phyloP scores from a whole-genome alignment of 2,329 filamentous ascomycete genomes.

The Monilinia laxa region DNA sequence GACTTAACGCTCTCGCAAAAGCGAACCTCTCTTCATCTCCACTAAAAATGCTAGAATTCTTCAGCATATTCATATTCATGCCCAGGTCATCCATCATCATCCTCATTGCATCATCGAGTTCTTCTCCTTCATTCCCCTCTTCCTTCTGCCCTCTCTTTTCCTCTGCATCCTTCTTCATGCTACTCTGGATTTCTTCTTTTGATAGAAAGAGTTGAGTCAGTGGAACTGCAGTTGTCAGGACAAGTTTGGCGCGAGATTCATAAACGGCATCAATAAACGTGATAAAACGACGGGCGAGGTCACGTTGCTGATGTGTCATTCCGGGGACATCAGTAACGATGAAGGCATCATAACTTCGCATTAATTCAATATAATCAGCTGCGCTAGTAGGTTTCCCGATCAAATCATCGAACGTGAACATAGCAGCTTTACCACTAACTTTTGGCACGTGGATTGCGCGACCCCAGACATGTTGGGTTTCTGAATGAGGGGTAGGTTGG shows the following conservation, averaged over 20 bases:
- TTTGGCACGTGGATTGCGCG: conserved; percentile 83
- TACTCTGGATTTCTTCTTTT: conserved; percentile 63
- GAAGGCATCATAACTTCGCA: conserved; percentile 87
- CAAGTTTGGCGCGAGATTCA: conserved; percentile 87
- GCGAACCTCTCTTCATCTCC: conserved; percentile 97
- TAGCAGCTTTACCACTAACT: conserved; percentile 83
- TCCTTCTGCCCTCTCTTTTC: conserved; percentile 45
- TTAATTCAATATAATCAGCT: conserved; percentile 91
- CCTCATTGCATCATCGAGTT: conserved; percentile 67
- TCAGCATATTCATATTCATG: conserved; percentile 79
- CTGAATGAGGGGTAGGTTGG: conserved; percentile 67
- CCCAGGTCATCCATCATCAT: conserved; percentile 85
- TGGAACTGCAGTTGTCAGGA: conserved; percentile 85
- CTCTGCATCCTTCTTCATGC: conserved; percentile 49
- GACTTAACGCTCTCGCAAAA: conserved; percentile 82
- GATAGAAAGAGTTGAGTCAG: conserved; percentile 84
- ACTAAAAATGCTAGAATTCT: conserved; percentile 82
- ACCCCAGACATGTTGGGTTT: conserved; percentile 87
- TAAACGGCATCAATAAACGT: conserved; percentile 98
- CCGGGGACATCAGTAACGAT: conserved; percentile 87
- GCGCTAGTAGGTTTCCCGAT: conserved; percentile 87
- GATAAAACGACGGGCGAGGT: conserved; percentile 90
- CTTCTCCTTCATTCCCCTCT: conserved; percentile 33
- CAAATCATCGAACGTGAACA: conserved; percentile 90
- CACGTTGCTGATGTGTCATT: conserved; percentile 83